Base-by-base conservation (phyloP, 371 early-diverging fungal genomes). In the Blakeslea trispora region DNA sequence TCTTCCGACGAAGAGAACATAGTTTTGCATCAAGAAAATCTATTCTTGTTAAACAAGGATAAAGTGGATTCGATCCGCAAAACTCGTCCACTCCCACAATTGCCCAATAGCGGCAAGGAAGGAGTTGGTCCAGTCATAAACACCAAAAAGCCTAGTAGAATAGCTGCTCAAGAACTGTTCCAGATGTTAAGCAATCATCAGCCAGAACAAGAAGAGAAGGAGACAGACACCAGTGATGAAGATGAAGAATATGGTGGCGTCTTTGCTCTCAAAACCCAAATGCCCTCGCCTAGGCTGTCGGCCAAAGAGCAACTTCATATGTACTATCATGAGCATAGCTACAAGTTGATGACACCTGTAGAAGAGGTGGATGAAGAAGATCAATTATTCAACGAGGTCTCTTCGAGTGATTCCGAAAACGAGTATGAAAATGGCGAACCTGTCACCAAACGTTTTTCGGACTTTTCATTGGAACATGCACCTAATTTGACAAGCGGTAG, bases 141-240 rank as follows among this genome's bases (percentile, higher is more conserved):
- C 32, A 28, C 18, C 56, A 60, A 40, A 46, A 28, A 28, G 7
- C 28, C 28, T 28, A 28, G 19, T 15, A 50, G 46, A 32, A 2
- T 64, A 1, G 49, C 60, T 24, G 65, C 60, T 14, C 55, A 59
- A 13, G 53, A 64, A 32, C 17, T 64, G 24, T 64, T 64, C 48
- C 52, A 60, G 34, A 51, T 60, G 35, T 19, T 64, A 15, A 57
- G 46, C 19, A 47, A 35, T 3, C 8, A 41, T 2, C 21, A 28
- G 13, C 13, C 24, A 47, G 17, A 17, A 13, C 5, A 4, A 10
- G 45, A 45, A 14, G 45, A 45, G 1, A 31, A 47, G 5, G 34
- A 32, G 5, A 17, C 3, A n/a, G 47, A 47, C n/a, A 22, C 28
- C 28, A 40, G 39, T 18, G 24, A 45, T 3, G 53, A 64, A 15